Conservation (phyloP, 306 rosid species). For the Malus fusca region DNA sequence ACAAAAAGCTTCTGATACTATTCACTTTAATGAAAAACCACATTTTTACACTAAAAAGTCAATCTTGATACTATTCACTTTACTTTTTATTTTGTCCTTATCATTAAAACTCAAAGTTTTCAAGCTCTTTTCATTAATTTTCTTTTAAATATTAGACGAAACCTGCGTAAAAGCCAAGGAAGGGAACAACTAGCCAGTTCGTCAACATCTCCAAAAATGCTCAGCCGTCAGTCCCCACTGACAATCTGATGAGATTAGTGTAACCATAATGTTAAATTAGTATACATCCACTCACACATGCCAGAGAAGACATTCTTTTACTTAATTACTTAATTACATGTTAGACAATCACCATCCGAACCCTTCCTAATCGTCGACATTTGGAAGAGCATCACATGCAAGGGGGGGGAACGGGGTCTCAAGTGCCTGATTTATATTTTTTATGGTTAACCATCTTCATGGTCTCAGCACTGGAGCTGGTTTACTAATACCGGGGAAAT, state of each 20-base stretch:
- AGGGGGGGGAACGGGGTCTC: not conserved
- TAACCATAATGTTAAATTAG: not conserved
- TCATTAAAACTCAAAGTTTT: too few species aligned
- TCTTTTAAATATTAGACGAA: not conserved
- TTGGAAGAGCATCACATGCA: not conserved
- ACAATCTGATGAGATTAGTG: not conserved
- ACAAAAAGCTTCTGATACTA: fast-evolving
- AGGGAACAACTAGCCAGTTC: not conserved
- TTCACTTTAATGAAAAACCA: too few species aligned
- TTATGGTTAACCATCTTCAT: not conserved
- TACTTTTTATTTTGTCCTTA: too few species aligned
- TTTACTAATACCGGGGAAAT: not conserved
- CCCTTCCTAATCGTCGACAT: not conserved
- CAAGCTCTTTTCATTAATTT: fast-evolving
- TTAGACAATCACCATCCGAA: not conserved
- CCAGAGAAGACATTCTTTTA: not conserved
- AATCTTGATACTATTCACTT: too few species aligned
- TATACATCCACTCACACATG: not conserved
- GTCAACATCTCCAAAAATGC: not conserved
- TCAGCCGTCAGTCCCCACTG: not conserved
- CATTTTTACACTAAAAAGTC: too few species aligned
- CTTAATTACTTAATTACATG: not conserved
- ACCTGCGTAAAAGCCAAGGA: too few species aligned
- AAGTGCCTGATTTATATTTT: not conserved
- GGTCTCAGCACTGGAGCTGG: not conserved